phyloP scores from a whole-genome alignment of 306 rosid species.

The Luffa aegyptiaca region DNA sequence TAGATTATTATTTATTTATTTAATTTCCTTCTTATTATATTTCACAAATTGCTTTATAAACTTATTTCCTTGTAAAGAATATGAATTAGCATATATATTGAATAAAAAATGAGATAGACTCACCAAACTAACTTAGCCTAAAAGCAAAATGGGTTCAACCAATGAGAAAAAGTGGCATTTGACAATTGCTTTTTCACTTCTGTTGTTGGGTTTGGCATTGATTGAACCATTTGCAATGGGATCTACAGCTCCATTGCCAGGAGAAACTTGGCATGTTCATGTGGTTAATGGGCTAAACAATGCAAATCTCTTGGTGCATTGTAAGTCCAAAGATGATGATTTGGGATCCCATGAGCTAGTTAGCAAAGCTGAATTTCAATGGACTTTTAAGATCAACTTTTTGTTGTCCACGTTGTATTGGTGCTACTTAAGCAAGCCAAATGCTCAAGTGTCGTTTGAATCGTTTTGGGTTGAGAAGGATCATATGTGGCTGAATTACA shows the following conservation, averaged over 20 bases:
- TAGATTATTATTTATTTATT: too few relatives aligned
- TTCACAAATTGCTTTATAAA: too few relatives aligned
- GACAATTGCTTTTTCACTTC: neutral
- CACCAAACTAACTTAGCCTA: neutral
- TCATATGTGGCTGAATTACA: neutral
- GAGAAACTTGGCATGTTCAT: neutral
- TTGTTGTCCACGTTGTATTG: neutral
- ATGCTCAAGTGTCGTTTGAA: neutral
- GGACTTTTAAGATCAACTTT: conserved; percentile 8
- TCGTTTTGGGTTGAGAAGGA: neutral
- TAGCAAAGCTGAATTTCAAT: neutral
- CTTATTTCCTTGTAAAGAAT: too few relatives aligned
- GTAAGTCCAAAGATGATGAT: conserved; percentile 14
- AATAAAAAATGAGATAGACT: too few relatives aligned
- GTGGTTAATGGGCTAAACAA: neutral
- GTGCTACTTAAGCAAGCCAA: conserved; percentile 1
- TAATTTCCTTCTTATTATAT: too few relatives aligned
- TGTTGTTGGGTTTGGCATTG: neutral
- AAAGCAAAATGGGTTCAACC: neutral
- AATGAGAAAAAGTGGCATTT: neutral
- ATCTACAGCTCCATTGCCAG: neutral
- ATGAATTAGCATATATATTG: too few relatives aligned
- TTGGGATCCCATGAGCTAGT: neutral
- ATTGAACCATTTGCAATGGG: neutral
- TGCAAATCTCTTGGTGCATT: neutral